Evolutionary conservation across 139 green algal species (phyloP).

Genomic region (Tetradesmus lagerheimii): DNA sequence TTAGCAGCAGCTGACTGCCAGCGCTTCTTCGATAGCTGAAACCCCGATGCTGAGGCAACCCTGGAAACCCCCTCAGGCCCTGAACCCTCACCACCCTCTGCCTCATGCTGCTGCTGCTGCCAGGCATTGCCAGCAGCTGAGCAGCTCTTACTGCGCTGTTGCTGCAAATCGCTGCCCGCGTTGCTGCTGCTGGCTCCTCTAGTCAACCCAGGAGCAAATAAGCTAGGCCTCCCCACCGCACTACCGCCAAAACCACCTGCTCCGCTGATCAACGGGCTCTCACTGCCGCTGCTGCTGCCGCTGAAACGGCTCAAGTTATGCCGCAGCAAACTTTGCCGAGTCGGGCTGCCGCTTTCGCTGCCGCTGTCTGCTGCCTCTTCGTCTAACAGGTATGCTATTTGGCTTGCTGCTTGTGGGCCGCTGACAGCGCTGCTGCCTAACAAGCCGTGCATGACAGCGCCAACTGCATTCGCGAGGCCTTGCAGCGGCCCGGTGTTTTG

Average conservation of each 20-base stretch:
- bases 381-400: neutral
- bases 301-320: neutral
- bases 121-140: neutral
- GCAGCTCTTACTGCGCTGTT: neutral
- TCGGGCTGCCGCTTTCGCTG: slow-evolving; percentile 14
- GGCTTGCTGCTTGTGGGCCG: neutral
- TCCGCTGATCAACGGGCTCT: neutral
- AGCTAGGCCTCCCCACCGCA: neutral
- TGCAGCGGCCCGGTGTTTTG: neutral
- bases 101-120: neutral
- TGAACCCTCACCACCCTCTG: neutral
- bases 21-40: neutral
- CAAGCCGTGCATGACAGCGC: neutral
- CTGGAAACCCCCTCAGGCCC: too few species aligned
- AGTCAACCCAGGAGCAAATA: neutral
- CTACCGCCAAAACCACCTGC: neutral
- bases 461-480: neutral
- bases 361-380: neutral
- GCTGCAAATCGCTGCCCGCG: neutral
- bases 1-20: neutral
- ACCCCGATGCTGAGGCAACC: neutral
- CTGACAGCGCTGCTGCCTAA: neutral
- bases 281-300: slow-evolving; percentile 11
- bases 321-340: slow-evolving; percentile 20
- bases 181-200: neutral